Conservation (phyloP, 371 early-diverging fungal species). For the Lichtheimia hyalospora region DNA sequence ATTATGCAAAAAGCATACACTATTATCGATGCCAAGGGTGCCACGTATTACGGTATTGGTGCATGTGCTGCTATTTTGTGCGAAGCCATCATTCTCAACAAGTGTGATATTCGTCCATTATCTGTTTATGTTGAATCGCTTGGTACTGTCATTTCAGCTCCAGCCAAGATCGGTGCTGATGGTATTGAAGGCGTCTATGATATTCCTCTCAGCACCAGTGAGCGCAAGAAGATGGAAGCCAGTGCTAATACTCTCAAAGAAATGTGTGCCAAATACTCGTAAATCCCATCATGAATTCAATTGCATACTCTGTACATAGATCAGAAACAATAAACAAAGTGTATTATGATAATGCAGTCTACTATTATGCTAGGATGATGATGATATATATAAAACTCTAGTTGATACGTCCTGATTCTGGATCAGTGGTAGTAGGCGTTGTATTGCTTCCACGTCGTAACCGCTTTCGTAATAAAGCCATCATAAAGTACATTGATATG, state of each 20-base stretch:
- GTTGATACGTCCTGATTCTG: not conserved
- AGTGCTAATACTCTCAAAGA: slow-evolving; percentile 31
- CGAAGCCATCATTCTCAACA: slow-evolving; percentile 67
- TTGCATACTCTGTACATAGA: not conserved
- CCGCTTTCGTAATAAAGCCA: slow-evolving; percentile 22
- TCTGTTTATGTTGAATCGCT: slow-evolving; percentile 63
- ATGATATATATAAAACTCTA: too few relatives aligned
- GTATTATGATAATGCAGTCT: too few relatives aligned
- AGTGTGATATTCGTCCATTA: slow-evolving; percentile 65
- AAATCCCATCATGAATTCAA: not conserved
- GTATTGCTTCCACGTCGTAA: slow-evolving; percentile 10
- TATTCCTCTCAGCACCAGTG: slow-evolving; percentile 57
- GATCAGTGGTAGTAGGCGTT: not conserved
- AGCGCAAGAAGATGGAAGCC: slow-evolving; percentile 42
- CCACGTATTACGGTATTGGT: slow-evolving; percentile 88
- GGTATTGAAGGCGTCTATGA: slow-evolving; percentile 73
- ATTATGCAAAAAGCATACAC: slow-evolving; percentile 78
- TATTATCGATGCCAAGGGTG: slow-evolving; percentile 85
- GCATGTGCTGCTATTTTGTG: slow-evolving; percentile 75
- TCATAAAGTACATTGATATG: slow-evolving; percentile 23
- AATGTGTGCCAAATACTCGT: slow-evolving; percentile 15
- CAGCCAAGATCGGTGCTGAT: slow-evolving; percentile 68
- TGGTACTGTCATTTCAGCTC: slow-evolving; percentile 69
- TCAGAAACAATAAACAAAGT: too few relatives aligned
- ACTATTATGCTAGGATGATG: too few relatives aligned